phyloP scores from a whole-genome alignment of 805 yeast genomes.

The Helenozyma rhizophorensis region DNA sequence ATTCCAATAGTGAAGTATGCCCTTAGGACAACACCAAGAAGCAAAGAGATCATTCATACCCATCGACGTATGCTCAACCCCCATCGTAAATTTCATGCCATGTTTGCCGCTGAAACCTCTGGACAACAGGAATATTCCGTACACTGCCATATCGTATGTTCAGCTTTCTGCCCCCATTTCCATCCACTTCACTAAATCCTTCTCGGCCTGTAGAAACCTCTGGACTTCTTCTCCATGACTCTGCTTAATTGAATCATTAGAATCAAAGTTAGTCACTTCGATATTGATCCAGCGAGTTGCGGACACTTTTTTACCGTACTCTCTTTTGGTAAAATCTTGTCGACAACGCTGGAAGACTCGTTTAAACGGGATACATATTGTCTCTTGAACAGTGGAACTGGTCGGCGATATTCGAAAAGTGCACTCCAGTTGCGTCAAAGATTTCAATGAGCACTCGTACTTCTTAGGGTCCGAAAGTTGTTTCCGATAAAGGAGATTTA shows the following conservation, averaged over 20 bases:
- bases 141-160: too few relatives aligned
- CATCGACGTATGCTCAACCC: too few relatives aligned
- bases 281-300: conserved; percentile 33
- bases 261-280: conserved; percentile 32
- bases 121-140: too few relatives aligned
- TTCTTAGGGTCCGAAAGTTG: conserved; percentile 28
- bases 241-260: conserved; percentile 24
- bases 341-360: conserved; percentile 39
- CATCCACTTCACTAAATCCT: conserved; percentile 31
- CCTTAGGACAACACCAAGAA: too few relatives aligned
- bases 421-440: conserved; percentile 39
- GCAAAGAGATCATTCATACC: too few relatives aligned
- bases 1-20: too few relatives aligned
- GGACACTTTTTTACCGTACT: conserved; percentile 23
- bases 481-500: conserved; percentile 21
- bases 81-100: too few relatives aligned
- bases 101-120: too few relatives aligned
- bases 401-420: conserved; percentile 30
- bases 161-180: conserved; percentile 11
- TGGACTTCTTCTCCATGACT: conserved; percentile 24
- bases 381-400: conserved; percentile 24
- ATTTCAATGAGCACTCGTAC: conserved; percentile 29
- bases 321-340: conserved; percentile 17
- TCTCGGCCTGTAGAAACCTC: conserved; percentile 36
- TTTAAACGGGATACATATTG: conserved; percentile 41